These are phyloP conservation scores for Thyridium curvatum DNA, from an alignment of 2,329 filamentous ascomycete genomes.

Conservation along the genomic window DNA sequence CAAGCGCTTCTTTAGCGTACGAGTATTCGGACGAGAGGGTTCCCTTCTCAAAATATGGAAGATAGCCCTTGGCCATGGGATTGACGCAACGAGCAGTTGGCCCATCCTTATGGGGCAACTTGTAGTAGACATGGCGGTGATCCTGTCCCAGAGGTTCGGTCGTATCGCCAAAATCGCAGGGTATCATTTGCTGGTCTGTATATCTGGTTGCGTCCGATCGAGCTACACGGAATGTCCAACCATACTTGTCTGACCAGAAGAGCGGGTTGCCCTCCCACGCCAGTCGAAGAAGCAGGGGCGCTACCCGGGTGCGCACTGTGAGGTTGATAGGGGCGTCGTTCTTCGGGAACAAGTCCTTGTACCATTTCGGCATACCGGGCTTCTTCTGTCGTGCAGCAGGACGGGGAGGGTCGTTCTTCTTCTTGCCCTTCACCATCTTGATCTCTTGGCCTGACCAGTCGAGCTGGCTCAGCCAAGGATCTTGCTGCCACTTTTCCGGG, in stretches of 20 bases:
- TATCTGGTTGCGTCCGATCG: slow-evolving; percentile 58
- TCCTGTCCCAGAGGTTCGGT: slow-evolving; percentile 63
- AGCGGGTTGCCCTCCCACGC: slow-evolving; percentile 87
- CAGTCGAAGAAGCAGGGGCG: slow-evolving; percentile 75
- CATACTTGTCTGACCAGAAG: slow-evolving; percentile 87
- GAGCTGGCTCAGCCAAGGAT: slow-evolving; percentile 88
- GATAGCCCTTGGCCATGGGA: slow-evolving; percentile 86
- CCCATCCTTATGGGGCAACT: slow-evolving; percentile 93
- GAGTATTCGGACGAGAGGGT: slow-evolving; percentile 79
- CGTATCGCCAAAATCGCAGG: slow-evolving; percentile 69
- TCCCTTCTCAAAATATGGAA: slow-evolving; percentile 86
- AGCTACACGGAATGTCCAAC: slow-evolving; percentile 85
- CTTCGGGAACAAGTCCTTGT: slow-evolving; percentile 79
- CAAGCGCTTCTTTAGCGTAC: slow-evolving; percentile 88
- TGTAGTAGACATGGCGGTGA: slow-evolving; percentile 66
- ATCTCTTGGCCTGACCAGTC: slow-evolving; percentile 95
- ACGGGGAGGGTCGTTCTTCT: slow-evolving; percentile 72
- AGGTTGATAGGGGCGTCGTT: slow-evolving; percentile 64
- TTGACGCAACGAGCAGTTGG: slow-evolving; percentile 77
- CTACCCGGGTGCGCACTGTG: slow-evolving; percentile 80
- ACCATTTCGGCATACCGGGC: slow-evolving; percentile 93
- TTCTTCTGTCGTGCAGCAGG: slow-evolving; percentile 82
- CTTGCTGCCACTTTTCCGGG: slow-evolving; percentile 62
- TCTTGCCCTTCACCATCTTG: slow-evolving; percentile 86
- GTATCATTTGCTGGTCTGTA: slow-evolving; percentile 61